Percentiles rank a stretch among this genome's conserved stretches.
These are phyloP conservation scores for Ogataea zsoltii DNA, from an alignment of 805 yeast species.

Conservation along the genomic window DNA sequence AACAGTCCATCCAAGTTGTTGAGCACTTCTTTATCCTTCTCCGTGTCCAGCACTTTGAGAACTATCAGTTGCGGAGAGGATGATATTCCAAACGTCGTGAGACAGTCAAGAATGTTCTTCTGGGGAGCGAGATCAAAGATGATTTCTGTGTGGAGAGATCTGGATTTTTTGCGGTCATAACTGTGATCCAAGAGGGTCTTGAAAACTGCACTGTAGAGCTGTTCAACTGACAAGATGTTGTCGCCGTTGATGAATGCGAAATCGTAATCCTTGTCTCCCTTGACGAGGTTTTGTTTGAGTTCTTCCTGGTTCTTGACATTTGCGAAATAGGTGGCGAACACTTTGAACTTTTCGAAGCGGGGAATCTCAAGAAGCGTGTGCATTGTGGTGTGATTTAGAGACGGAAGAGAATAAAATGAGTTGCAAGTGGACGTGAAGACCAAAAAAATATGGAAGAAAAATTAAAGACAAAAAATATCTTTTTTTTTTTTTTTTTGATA, in stretches of 20 bases:
- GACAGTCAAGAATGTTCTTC: slow-evolving; percentile 70
- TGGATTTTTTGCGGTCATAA: slow-evolving; percentile 56
- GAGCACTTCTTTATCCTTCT: not conserved
- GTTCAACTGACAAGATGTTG: slow-evolving; percentile 60
- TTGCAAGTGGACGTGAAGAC: too few species aligned
- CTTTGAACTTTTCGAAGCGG: slow-evolving; percentile 20
- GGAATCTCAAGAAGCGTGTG: slow-evolving; percentile 17
- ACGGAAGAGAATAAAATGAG: too few species aligned
- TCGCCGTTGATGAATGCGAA: slow-evolving; percentile 67
- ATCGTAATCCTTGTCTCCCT: slow-evolving; percentile 50
- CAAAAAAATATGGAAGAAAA: too few species aligned
- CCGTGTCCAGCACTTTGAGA: slow-evolving; percentile 44
- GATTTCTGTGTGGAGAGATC: slow-evolving; percentile 68
- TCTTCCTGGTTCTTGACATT: slow-evolving; percentile 45
- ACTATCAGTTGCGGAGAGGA: slow-evolving; percentile 45
- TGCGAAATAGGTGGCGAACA: slow-evolving; percentile 39
- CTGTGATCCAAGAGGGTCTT: slow-evolving; percentile 55
- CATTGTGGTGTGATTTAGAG: slow-evolving; percentile 4
- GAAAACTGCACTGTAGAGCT: slow-evolving; percentile 59
- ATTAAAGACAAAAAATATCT: too few species aligned
- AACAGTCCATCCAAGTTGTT: slow-evolving; percentile 19
- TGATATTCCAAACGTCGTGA: slow-evolving; percentile 69
- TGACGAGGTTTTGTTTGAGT: slow-evolving; percentile 46
- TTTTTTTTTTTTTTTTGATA: not conserved
- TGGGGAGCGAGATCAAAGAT: slow-evolving; percentile 69